Conservation (phyloP, 1,284 basidiomycete species). For the Rhodotorula sp. region DNA sequence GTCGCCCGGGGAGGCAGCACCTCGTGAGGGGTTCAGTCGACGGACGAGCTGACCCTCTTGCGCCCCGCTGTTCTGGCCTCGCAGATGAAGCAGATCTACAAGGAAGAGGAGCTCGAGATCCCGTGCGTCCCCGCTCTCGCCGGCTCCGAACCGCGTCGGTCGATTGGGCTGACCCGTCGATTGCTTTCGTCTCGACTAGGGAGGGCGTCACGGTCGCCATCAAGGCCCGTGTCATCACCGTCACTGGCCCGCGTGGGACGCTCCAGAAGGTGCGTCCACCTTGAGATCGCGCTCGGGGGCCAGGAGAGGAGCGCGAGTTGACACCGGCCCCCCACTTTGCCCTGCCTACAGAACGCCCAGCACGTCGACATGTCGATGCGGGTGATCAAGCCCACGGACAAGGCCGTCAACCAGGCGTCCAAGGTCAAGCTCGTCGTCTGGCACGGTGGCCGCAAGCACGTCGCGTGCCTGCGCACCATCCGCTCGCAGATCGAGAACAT, state of each 20-base stretch:
- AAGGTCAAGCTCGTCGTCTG: conserved; percentile 92
- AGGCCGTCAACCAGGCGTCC: conserved; percentile 57
- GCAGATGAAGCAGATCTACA: conserved; percentile 85
- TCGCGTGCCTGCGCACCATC: conserved; percentile 96
- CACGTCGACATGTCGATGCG: conserved; percentile 97
- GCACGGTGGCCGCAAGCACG: conserved; percentile 98
- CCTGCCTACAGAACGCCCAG: conserved; percentile 63
- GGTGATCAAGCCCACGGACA: conserved; percentile 62
- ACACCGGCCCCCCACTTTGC: neutral
- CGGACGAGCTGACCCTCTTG: neutral
- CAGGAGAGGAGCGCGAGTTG: neutral
- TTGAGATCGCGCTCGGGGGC: neutral
- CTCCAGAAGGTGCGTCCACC: conserved; percentile 64
- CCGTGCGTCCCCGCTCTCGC: conserved; percentile 53
- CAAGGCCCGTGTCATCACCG: conserved; percentile 85
- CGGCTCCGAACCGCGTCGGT: neutral
- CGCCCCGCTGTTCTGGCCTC: conserved; percentile 7
- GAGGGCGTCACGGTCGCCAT: conserved; percentile 78
- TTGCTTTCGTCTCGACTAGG: conserved; percentile 1
- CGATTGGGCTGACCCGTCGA: neutral
- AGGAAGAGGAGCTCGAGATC: conserved; percentile 89
- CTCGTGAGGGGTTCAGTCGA: neutral
- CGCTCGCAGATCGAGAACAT: conserved; percentile 94
- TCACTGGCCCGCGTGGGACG: conserved; percentile 84
- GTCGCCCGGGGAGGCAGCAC: too few relatives aligned